Evolutionary conservation across 768 basidiomycete genomes (phyloP).

Genomic region (Sutorius australiensis): DNA sequence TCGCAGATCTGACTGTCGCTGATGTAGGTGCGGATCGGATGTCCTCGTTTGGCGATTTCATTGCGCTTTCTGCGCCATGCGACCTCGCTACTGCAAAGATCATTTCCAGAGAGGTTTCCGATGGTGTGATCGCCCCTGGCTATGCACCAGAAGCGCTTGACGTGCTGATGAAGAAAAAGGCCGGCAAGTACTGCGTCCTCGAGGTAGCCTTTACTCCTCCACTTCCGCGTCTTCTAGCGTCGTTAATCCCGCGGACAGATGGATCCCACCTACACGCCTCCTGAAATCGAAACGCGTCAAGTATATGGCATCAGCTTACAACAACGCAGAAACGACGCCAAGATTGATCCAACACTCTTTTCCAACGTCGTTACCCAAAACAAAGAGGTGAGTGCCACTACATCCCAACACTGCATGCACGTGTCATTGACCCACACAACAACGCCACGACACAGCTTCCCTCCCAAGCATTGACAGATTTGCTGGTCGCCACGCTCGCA

Average conservation of each 20-base stretch:
- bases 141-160: constrained; percentile 87
- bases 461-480: constrained; percentile 71
- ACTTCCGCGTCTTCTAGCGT: background rate
- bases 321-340: constrained; percentile 86
- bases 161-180: constrained; percentile 92
- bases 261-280: constrained; percentile 78
- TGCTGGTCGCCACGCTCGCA: constrained; percentile 93
- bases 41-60: constrained; percentile 99
- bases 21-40: constrained; percentile 88
- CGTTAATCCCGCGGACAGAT: constrained; percentile 52
- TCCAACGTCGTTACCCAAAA: constrained; percentile 85
- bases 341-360: constrained; percentile 79
- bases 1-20: constrained; percentile 5
- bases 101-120: constrained; percentile 98
- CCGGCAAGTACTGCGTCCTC: constrained; percentile 96
- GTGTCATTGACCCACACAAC: background rate
- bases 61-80: constrained; percentile 89
- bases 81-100: constrained; percentile 94
- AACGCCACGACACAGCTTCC: constrained; percentile 53
- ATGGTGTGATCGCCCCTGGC: constrained; percentile 96
- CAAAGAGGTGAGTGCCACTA: constrained; percentile 58
- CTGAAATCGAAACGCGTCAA: constrained; percentile 85
- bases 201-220: constrained; percentile 48
- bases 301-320: constrained; percentile 91
- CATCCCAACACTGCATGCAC: background rate